Evolutionary conservation across 2,329 filamentous ascomycete species (phyloP).

Genomic region (Paecilomyces dactylethromorphus): DNA sequence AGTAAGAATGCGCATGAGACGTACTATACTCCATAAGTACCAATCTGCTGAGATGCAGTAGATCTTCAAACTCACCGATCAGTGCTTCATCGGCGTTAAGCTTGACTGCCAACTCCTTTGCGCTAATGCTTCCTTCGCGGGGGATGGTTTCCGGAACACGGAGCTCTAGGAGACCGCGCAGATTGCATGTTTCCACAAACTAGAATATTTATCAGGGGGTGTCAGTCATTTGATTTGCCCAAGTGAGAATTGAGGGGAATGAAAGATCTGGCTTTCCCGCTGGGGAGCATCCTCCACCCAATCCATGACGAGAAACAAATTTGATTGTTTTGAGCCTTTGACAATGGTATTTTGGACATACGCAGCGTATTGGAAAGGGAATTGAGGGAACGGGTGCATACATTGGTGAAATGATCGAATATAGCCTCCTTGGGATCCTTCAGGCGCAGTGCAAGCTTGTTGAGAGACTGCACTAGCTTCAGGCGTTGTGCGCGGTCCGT

Average conservation of each 20-base stretch:
- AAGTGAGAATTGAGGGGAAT: background rate
- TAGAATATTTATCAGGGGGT: slow-evolving; percentile 2
- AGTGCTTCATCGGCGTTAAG: slow-evolving; percentile 15
- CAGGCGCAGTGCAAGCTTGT: slow-evolving; percentile 12
- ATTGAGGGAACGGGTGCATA: slow-evolving; percentile 1
- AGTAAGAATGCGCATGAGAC: slow-evolving; percentile 22
- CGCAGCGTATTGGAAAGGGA: background rate
- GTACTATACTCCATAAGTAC: slow-evolving; percentile 7
- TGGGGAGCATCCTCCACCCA: too few relatives aligned
- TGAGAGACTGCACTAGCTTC: slow-evolving; percentile 7
- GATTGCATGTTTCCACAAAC: slow-evolving; percentile 13
- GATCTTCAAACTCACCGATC: slow-evolving; percentile 9
- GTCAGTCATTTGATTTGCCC: background rate
- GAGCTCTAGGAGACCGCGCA: slow-evolving; percentile 14
- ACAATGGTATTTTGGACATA: background rate
- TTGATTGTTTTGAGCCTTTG: background rate
- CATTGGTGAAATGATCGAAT: slow-evolving; percentile 20
- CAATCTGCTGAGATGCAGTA: background rate
- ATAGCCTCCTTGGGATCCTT: slow-evolving; percentile 19
- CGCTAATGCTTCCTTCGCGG: slow-evolving; percentile 15
- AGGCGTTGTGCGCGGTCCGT: slow-evolving; percentile 8
- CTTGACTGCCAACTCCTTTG: slow-evolving; percentile 13
- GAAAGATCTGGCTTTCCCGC: background rate
- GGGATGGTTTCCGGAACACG: slow-evolving; percentile 20
- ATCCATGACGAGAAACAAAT: background rate